These are phyloP conservation scores for Phytopythium oedochilum DNA, from an alignment of 352 stramenopile species.

Conservation along the genomic window DNA sequence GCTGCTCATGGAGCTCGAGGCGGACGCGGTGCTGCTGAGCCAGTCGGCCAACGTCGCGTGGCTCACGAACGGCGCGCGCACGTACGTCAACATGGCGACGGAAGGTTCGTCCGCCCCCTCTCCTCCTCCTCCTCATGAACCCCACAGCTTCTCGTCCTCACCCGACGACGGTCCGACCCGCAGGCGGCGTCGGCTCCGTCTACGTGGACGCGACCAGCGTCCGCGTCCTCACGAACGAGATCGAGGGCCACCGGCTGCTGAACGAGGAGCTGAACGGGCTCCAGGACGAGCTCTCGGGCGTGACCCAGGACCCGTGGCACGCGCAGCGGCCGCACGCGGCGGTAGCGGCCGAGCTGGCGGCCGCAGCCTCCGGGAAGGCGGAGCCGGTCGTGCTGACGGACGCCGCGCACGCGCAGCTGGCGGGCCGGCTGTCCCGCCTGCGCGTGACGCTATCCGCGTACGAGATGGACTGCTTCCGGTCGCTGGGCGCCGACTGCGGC, in stretches of 20 bases:
- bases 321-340: slow-evolving; percentile 20
- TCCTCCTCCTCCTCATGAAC: not conserved
- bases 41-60: slow-evolving; percentile 65
- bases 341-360: slow-evolving; percentile 28
- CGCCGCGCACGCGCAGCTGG: slow-evolving; percentile 15
- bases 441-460: slow-evolving; percentile 44
- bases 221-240: slow-evolving; percentile 63
- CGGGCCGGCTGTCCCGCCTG: slow-evolving; percentile 25
- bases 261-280: slow-evolving; percentile 63
- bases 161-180: not conserved
- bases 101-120: slow-evolving; percentile 23
- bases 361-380: slow-evolving; percentile 9
- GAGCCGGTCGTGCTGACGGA: slow-evolving; percentile 34
- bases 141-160: no score
- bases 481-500: slow-evolving; percentile 53
- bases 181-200: slow-evolving; percentile 53
- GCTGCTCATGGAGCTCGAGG: slow-evolving; percentile 32
- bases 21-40: slow-evolving; percentile 49
- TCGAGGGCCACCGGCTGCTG: slow-evolving; percentile 68
- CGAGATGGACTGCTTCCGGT: slow-evolving; percentile 51
- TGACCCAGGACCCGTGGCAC: slow-evolving; percentile 56
- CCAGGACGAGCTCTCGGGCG: slow-evolving; percentile 22
- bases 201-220: slow-evolving; percentile 50
- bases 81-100: slow-evolving; percentile 63
- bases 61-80: slow-evolving; percentile 55